Evolutionary conservation across 257 asterid species (phyloP), one percentile per base, ranked within the genome.

Genomic region (Scutellaria minor): DNA sequence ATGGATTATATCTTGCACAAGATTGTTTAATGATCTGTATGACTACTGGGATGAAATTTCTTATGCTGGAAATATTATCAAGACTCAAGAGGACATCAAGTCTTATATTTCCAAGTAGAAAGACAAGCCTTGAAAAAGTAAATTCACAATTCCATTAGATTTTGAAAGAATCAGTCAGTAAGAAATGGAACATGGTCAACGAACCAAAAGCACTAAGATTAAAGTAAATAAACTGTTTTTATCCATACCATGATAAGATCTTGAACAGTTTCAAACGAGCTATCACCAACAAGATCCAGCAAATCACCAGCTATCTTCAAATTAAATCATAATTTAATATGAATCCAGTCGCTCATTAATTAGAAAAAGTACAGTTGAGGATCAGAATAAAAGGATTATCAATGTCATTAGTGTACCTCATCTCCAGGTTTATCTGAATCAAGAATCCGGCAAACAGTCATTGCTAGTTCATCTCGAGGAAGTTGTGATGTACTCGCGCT

Each of bases 351-450:
- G 42, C n/a, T 64, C 69, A 64, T 60, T 76, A 71, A 44, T 57
- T 68, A 35, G 57, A 58, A 64, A 45, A 64, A 51, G 55, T 45
- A 73, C 56, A 66, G 24, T 24, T 53, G 65, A 48, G 41, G 50
- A 74, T 53, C 54, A 63, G 58, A 44, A 76, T 67, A 57, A 60
- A 51, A 12, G 66, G 7, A 64, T 57, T 70, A 75, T 18, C 53
- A 75, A 71, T 77, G 72, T 54, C 24, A 71, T 52, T n/a, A 42
- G 50, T 68, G 62, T 85, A 91, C 99, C 99, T 88, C 97, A 69
- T 94, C 99, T 67, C 99, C 96, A 58, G 97, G 92, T 84, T 94
- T 92, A 73, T 85, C 90, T 40, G 99, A 94, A 87, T 91, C 96
- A 71, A 94, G 97, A 79, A 94, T 85, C 64, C 88, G 90, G 87